Evolutionary conservation across 768 basidiomycete genomes (phyloP).

Genomic region (Leccinellum albellum): DNA sequence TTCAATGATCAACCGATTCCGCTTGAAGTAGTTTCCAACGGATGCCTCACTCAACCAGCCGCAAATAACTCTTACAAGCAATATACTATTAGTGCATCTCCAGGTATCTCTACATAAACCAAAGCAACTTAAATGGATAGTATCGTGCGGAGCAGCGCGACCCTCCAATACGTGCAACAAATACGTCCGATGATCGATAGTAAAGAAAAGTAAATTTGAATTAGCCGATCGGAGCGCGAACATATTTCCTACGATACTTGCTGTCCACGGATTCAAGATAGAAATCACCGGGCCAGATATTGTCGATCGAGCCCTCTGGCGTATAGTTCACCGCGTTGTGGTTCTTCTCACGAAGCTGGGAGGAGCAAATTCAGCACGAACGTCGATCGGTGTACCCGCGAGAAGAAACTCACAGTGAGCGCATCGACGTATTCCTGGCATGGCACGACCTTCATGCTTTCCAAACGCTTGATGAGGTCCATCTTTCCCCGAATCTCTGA

Average conservation of each 20-base stretch:
- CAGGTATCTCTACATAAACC: conserved; percentile 4
- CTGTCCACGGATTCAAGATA: conserved; percentile 89
- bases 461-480: conserved; percentile 73
- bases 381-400: neutral
- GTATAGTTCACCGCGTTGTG: conserved; percentile 86
- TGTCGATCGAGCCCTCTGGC: conserved; percentile 81
- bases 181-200: neutral
- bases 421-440: conserved; percentile 91
- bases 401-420: conserved; percentile 49
- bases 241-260: conserved; percentile 91
- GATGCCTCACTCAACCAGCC: neutral
- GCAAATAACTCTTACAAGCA: conserved; percentile 13
- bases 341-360: conserved; percentile 91
- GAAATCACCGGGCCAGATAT: conserved; percentile 92
- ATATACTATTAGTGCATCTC: neutral
- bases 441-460: conserved; percentile 84
- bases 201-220: neutral
- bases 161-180: too few relatives aligned
- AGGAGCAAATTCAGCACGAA: neutral
- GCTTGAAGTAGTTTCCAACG: too few relatives aligned
- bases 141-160: too few relatives aligned
- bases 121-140: conserved; percentile 10
- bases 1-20: too few relatives aligned
- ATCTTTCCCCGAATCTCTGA: conserved; percentile 76
- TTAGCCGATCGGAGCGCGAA: conserved; percentile 37